Percentiles rank a stretch among this genome's conserved stretches.
phyloP scores from a whole-genome alignment of 345 rosid genomes.

The Eutrema yunnanense region DNA sequence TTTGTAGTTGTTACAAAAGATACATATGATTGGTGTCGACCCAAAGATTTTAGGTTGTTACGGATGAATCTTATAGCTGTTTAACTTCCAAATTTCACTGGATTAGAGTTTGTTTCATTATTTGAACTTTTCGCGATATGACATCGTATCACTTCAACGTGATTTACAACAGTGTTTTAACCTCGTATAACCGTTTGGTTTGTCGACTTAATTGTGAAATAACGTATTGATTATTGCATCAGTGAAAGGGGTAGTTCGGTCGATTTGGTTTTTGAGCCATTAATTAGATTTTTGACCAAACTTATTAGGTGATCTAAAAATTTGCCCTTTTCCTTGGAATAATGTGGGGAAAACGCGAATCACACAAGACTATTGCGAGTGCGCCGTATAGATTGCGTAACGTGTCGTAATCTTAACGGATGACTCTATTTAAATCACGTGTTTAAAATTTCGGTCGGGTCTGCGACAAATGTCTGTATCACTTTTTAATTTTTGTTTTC shows the following conservation, averaged over 20 bases:
- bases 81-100: too few species aligned
- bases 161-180: too few species aligned
- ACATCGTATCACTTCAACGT: too few species aligned
- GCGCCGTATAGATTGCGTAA: slow-evolving; percentile 2
- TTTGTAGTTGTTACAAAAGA: too few species aligned
- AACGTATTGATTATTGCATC: slow-evolving; percentile 4
- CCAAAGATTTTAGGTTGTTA: too few species aligned
- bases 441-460: slow-evolving; percentile 7
- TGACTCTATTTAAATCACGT: slow-evolving; percentile 12
- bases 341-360: slow-evolving; percentile 22
- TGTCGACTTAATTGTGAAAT: neutral
- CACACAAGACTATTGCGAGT: slow-evolving; percentile 5
- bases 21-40: too few species aligned
- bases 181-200: too few species aligned
- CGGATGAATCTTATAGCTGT: too few species aligned
- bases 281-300: neutral
- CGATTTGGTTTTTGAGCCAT: neutral
- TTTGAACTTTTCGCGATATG: too few species aligned
- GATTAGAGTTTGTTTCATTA: too few species aligned
- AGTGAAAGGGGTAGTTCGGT: slow-evolving; percentile 13
- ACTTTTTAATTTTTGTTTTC: neutral
- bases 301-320: slow-evolving; percentile 9
- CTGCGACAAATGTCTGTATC: neutral
- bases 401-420: slow-evolving; percentile 19
- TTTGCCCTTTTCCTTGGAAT: neutral